Conservation (phyloP, 257 asterid species). For the Lantana camara region DNA sequence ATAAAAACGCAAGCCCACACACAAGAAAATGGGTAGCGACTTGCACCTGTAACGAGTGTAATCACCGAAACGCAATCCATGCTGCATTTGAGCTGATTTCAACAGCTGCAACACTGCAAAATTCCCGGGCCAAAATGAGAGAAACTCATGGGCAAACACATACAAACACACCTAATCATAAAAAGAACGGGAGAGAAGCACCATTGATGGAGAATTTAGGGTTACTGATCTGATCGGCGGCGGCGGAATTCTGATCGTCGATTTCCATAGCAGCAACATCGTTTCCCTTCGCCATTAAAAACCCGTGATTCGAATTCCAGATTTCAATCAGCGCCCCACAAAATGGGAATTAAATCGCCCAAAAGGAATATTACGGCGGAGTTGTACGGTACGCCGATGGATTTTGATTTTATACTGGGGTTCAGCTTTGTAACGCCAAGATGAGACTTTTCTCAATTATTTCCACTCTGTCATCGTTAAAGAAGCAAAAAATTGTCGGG, state of each 20-base stretch:
- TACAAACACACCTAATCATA: background rate
- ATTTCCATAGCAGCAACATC: constrained; percentile 69
- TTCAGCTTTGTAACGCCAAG: constrained; percentile 20
- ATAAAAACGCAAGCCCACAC: background rate
- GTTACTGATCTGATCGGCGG: constrained; percentile 56
- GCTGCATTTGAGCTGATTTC: constrained; percentile 99
- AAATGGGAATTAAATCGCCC: background rate
- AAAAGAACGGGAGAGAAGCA: constrained; percentile 24
- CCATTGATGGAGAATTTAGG: constrained; percentile 86
- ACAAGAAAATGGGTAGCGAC: background rate
- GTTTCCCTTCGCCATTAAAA: constrained; percentile 59
- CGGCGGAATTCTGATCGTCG: constrained; percentile 51
- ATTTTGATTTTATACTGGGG: background rate
- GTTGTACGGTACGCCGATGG: constrained; percentile 23
- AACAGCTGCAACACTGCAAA: constrained; percentile 79
- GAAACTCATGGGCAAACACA: constrained; percentile 1
- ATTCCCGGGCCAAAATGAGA: constrained; percentile 20
- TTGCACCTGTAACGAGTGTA: constrained; percentile 84
- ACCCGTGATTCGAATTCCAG: constrained; percentile 24
- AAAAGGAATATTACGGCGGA: constrained; percentile 16
- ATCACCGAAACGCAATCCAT: constrained; percentile 94
- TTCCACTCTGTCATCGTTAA: too few species aligned
- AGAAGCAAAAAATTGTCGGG: too few species aligned
- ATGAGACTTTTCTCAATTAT: background rate
- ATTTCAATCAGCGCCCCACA: constrained; percentile 25